These are phyloP conservation scores for Ramaria sp. DNA, from an alignment of 768 basidiomycete species.

Conservation along the genomic window DNA sequence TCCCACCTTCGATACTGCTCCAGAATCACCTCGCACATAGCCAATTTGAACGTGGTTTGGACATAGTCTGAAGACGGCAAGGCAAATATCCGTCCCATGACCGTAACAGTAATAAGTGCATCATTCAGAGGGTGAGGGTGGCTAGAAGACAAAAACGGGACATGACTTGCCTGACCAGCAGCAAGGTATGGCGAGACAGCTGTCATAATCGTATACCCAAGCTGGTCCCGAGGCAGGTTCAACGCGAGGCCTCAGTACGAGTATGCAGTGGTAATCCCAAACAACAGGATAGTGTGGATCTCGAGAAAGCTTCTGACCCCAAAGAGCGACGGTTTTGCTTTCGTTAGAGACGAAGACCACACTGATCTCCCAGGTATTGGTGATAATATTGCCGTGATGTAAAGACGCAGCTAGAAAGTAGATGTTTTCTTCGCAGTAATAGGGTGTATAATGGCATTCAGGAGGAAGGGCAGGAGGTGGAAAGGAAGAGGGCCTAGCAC, in stretches of 20 bases:
- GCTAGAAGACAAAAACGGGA: neutral
- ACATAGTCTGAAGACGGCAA: conserved; percentile 31
- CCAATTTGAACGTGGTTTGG: conserved; percentile 27
- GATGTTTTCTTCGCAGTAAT: conserved; percentile 68
- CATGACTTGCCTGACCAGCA: conserved; percentile 33
- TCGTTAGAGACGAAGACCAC: conserved; percentile 59
- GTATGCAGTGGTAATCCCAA: conserved; percentile 72
- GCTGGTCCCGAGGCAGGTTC: conserved; percentile 11
- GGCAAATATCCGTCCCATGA: neutral
- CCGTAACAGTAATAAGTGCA: neutral
- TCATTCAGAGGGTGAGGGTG: too few species aligned
- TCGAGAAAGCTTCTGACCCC: conserved; percentile 42
- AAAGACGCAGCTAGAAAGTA: conserved; percentile 46
- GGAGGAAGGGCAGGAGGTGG: neutral
- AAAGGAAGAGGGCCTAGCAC: conserved; percentile 1
- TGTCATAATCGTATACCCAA: conserved; percentile 70
- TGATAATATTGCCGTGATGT: conserved; percentile 18
- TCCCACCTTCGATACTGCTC: conserved; percentile 35
- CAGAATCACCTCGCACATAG: conserved; percentile 15
- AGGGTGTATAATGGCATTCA: conserved; percentile 35
- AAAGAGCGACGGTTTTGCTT: conserved; percentile 51
- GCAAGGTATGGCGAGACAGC: conserved; percentile 40
- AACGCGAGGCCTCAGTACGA: conserved; percentile 33
- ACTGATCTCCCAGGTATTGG: conserved; percentile 36
- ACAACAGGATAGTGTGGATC: conserved; percentile 31